Evolutionary conservation across 257 asterid species (phyloP), one percentile per base, ranked within the genome.

Genomic region (Fraxinus anomala): DNA sequence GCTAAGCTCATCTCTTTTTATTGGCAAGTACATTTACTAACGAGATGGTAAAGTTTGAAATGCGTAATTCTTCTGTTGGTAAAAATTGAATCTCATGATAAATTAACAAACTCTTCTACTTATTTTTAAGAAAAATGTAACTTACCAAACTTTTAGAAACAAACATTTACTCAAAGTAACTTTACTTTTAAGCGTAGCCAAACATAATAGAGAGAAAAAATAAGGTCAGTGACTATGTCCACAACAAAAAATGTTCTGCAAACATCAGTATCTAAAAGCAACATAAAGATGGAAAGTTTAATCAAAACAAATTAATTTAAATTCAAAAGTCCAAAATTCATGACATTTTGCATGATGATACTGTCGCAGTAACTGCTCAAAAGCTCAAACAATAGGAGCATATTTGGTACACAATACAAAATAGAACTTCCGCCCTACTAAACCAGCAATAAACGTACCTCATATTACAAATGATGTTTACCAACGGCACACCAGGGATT

Each of bases 381-480:
- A 63, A 63, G 17, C 17, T 63, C 26, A 23, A 19, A 3, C 34
- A 63, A 1, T 40, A 40, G 12, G 4, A 11, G 47, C 9, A 63
- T 10, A 30, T 63, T 63, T 5, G 17, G 34, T 24, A 7, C 34
- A 24, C 11, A 56, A 1, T 2, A 63, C 47, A 0, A 40, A 33
- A 33, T 4, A 33, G 36, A 33, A 33, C 36, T 24, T n/a, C 67
- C 67, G 23, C 13, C 67, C 67, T 56, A 21, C 13, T 1, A 54
- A 61, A 23, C 47, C 11, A 49, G 78, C 19, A 19, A 70, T 28
- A 65, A 74, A 11, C 67, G 74, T 26, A 70, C 6, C 9, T 34
- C 77, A 47, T 33, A 59, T 44, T 73, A 74, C 82, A 69, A 75
- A 24, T 36, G 65, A 80, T 47, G 78, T 61, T 68, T 70, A 37